Base-by-base conservation (phyloP, 192 early-diverging fungal species). In the Backusella mclennaniae region DNA sequence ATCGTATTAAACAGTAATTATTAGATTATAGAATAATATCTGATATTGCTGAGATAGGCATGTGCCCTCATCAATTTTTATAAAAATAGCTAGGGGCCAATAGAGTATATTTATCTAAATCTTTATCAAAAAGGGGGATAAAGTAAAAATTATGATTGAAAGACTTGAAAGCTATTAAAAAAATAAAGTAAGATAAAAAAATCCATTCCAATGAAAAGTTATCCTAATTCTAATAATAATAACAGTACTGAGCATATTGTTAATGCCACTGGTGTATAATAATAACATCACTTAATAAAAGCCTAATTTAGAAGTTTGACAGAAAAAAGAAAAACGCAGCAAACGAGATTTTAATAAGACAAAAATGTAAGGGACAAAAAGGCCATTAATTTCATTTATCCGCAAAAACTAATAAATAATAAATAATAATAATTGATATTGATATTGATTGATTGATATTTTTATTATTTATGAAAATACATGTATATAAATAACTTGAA, bases 221-320 rank as follows among this genome's bases (percentile, higher is more conserved):
- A 63, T 29, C 21, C 11, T 39, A 38, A 8, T 38, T 7, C 7
- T 38, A 39, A 39, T 11, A 63, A 29, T 29, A 63, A 59, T 29
- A 63, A 29, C 8, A 29, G 21, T 29, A 63, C 3, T 56, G n/a
- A 44, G 12, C 12, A 49, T 49, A n/a, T n/a, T 49, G 46, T n/a
- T 49, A 49, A 19, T 49, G 17, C 17, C 46, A 49, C 46, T 49
- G n/a, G 19, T 49, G 4, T 15, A 1, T 21, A 12, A 29, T 63
- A 29, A 29, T 29, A 63, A 63, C 15, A 29, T 26, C 56, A 63
- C 23, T 63, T 63, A 63, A 63, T 63, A 29, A 63, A 63, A 29
- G 7, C 56, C 56, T 63, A 63, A 63, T 63, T 63, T 63, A 63
- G 56, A 63, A 63, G 56, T 29, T 63, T 63, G 56, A 63, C 56